These are phyloP conservation scores for Alternaria novae-zelandiae DNA, from an alignment of 2,329 filamentous ascomycete genomes.

Conservation along the genomic window DNA sequence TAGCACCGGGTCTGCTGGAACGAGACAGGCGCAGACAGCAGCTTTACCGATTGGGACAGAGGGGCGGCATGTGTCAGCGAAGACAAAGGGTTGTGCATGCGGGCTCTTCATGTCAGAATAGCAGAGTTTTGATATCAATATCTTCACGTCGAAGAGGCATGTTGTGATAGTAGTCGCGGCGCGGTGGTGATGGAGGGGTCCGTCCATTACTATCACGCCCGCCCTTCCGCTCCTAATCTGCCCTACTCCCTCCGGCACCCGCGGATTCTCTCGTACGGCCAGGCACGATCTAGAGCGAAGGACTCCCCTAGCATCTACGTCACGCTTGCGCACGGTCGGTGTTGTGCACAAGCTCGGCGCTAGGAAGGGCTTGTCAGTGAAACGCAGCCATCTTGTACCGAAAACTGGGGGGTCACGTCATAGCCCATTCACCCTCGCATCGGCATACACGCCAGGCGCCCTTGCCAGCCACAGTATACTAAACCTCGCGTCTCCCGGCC, in stretches of 20 bases:
- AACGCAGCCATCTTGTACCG: neutral
- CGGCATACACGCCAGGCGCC: neutral
- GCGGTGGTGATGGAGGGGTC: neutral
- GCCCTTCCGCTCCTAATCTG: neutral
- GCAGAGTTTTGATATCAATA: neutral
- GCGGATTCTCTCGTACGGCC: neutral
- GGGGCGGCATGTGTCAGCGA: conserved; percentile 10
- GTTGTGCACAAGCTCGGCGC: conserved; percentile 2
- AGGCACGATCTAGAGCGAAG: conserved; percentile 1
- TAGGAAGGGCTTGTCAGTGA: conserved; percentile 3
- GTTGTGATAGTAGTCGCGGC: neutral
- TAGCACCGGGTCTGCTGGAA: neutral
- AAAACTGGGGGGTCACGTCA: conserved; percentile 9
- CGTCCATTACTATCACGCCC: neutral
- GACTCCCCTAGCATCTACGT: conserved; percentile 6
- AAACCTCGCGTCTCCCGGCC: neutral
- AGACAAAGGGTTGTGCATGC: conserved; percentile 1
- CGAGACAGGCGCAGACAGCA: neutral
- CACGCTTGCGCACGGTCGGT: conserved; percentile 10
- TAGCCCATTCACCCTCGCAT: conserved; percentile 7
- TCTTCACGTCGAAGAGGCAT: neutral
- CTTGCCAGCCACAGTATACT: conserved; percentile 4
- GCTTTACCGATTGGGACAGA: conserved; percentile 3
- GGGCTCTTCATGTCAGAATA: neutral
- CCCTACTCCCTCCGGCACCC: neutral